Base-by-base conservation (phyloP, 345 rosid genomes). In the Salix dunnii region DNA sequence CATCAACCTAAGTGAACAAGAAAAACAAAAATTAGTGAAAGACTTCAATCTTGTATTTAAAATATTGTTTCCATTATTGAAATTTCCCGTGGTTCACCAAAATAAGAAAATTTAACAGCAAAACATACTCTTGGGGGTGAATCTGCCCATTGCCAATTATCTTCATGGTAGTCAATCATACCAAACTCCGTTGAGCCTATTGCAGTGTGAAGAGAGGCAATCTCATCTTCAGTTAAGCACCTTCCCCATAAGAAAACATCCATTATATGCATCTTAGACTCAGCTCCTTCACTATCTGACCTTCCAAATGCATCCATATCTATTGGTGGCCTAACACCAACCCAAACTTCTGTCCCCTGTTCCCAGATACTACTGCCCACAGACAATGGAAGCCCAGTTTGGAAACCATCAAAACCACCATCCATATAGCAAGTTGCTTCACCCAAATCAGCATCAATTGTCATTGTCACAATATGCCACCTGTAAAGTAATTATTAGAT, bases 221-320 rank as follows among this genome's bases (percentile, higher is more conserved):
- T 86, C 80, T 96, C 99, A 43, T 96, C 99, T 83, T 96, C 99
- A 72, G 89, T 92, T 84, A 96, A 87, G 85, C 97, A 94, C 84
- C 91, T 90, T 51, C 98, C 99, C 99, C 99, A 96, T 2, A 96
- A 85, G 84, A 96, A 96, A 82, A 92, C 97, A 86, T 96, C 99
- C 99, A 96, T 96, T 76, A 96, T 87, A 85, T 96, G 98, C 98
- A 94, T 92, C 87, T 96, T 96, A 68, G 99, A 89, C 82, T 96
- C 99, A 12, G 86, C 92, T 84, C 98, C 99, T 86, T 96, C 99
- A 71, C 99, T 96, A 85, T 96, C 99, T 40, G 99, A 96, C 86
- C 99, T 92, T 79, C 99, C 98, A 74, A 96, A 94, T 53, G 96
- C 92, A 86, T 96, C 99, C 82, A 94, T 76, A 75, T 92, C 99